Evolutionary conservation across 1,139 yeast species (phyloP).

Genomic region (Candida frijolesensis): DNA sequence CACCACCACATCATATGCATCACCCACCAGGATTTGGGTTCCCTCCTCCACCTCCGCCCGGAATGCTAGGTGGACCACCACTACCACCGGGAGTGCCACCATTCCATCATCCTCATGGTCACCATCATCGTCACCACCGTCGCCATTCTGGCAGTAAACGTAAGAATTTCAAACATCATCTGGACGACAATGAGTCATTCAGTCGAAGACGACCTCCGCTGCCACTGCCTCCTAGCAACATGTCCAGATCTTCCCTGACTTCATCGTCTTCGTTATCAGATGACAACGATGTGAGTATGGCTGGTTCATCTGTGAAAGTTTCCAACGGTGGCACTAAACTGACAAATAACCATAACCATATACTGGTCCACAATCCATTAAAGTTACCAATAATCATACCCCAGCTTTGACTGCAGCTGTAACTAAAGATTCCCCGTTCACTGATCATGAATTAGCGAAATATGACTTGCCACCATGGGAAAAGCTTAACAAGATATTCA

Average conservation of each 20-base stretch:
- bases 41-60: slow-evolving; percentile 8
- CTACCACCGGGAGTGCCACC: slow-evolving; percentile 4
- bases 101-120: background rate
- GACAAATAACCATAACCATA: background rate
- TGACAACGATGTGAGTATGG: background rate
- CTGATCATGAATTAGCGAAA: slow-evolving; percentile 15
- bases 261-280: background rate
- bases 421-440: slow-evolving; percentile 9
- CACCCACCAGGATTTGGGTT: slow-evolving; percentile 9
- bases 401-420: background rate
- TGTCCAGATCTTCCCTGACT: background rate
- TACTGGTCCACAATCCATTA: background rate
- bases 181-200: background rate
- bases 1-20: slow-evolving; percentile 13
- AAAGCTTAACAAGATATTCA: slow-evolving; percentile 39
- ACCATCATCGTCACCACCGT: slow-evolving; percentile 4
- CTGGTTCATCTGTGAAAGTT: background rate
- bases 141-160: background rate
- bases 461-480: slow-evolving; percentile 48
- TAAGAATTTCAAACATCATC: background rate
- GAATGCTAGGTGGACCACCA: slow-evolving; percentile 5
- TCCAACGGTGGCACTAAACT: background rate
- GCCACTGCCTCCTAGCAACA: slow-evolving; percentile 3
- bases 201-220: background rate
- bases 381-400: background rate